A percentile compares a stretch with the other conserved stretches of the same genome.
These are phyloP conservation scores for Pistacia atlantica DNA, from an alignment of 345 rosid genomes.

Conservation along the genomic window DNA sequence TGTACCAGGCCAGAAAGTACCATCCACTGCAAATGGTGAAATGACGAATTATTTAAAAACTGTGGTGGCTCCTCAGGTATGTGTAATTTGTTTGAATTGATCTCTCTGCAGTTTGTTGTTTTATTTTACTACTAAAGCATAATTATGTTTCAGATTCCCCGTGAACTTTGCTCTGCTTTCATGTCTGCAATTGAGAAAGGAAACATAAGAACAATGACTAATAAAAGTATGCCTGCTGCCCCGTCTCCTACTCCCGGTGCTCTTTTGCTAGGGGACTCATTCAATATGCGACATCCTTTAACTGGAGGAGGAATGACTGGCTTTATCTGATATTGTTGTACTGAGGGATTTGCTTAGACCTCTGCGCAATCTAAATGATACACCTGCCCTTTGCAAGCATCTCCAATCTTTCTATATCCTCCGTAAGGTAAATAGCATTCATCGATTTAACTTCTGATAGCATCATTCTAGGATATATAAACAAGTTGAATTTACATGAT, in stretches of 20 bases:
- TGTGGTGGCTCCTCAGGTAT: slow-evolving; percentile 5
- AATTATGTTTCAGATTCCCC: not conserved
- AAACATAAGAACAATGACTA: slow-evolving; percentile 8
- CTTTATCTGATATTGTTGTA: not conserved
- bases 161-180: slow-evolving; percentile 5
- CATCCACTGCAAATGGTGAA: slow-evolving; percentile 13
- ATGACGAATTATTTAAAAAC: not conserved
- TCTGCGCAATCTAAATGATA: not conserved
- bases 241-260: not conserved
- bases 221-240: not conserved
- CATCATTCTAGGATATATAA: too few relatives aligned
- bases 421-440: not conserved
- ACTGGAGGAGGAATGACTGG: slow-evolving; percentile 8
- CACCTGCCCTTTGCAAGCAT: not conserved
- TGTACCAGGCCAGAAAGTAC: slow-evolving; percentile 1
- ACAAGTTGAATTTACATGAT: not conserved
- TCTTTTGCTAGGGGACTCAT: not conserved
- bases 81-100: not conserved
- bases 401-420: slow-evolving; percentile 5
- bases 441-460: not conserved
- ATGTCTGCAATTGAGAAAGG: slow-evolving; percentile 7
- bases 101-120: not conserved
- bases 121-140: not conserved
- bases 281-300: not conserved
- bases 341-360: not conserved